A percentile compares a stretch with the other conserved stretches of the same genome.
Conservation (phyloP, 768 basidiomycete species). For the Rhizopogon vulgaris region DNA sequence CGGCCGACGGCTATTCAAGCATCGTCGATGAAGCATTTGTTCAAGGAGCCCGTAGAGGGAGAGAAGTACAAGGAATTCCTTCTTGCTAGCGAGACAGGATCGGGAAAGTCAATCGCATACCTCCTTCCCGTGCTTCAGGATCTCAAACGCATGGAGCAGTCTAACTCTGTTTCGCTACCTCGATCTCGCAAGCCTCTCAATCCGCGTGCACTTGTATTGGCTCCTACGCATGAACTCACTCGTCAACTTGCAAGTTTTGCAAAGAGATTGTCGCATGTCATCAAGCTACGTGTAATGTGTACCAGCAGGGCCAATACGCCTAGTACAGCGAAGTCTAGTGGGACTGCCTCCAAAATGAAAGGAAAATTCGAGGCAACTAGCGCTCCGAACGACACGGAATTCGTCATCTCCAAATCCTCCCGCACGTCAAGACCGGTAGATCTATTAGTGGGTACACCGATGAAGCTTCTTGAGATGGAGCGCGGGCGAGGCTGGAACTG, state of each 20-base stretch:
- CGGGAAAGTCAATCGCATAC: slow-evolving; percentile 89
- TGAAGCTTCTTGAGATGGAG: slow-evolving; percentile 56
- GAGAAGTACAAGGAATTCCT: slow-evolving; percentile 41
- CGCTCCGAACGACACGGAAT: slow-evolving; percentile 12
- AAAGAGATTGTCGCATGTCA: slow-evolving; percentile 66
- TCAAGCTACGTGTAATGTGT: slow-evolving; percentile 73
- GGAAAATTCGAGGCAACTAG: slow-evolving; percentile 20
- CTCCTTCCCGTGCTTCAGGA: slow-evolving; percentile 77
- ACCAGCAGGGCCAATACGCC: slow-evolving; percentile 53
- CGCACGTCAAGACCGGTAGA: slow-evolving; percentile 34
- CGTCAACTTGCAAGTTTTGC: slow-evolving; percentile 73
- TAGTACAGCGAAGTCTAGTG: slow-evolving; percentile 18
- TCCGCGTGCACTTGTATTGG: slow-evolving; percentile 76
- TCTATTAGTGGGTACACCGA: slow-evolving; percentile 58
- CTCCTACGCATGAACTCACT: slow-evolving; percentile 86
- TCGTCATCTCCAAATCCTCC: slow-evolving; percentile 18
- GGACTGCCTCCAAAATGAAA: slow-evolving; percentile 48
- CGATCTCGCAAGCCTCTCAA: slow-evolving; percentile 33
- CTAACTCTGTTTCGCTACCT: slow-evolving; percentile 2
- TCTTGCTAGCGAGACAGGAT: slow-evolving; percentile 85
- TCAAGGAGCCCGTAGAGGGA: slow-evolving; percentile 24
- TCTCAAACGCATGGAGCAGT: slow-evolving; percentile 59
- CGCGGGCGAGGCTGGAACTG: slow-evolving; percentile 50
- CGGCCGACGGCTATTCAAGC: slow-evolving; percentile 76
- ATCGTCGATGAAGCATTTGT: slow-evolving; percentile 60